These are phyloP conservation scores for Dalbergia cultrata DNA, from an alignment of 306 rosid species.

Conservation along the genomic window DNA sequence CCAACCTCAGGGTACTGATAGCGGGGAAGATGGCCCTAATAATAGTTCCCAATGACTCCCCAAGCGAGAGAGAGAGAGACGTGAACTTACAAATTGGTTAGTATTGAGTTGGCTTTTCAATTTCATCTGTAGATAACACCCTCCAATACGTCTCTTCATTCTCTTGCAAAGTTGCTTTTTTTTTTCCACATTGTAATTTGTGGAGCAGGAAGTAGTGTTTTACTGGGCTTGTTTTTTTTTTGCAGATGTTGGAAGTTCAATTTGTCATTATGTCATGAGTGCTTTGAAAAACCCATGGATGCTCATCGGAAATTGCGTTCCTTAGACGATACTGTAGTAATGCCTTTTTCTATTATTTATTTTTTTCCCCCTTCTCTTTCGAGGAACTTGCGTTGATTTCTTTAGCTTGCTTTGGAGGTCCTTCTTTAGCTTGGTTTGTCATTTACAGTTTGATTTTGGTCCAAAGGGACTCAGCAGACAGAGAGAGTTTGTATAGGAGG, in stretches of 20 bases:
- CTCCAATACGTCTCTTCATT: neutral
- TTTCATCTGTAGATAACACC: slow-evolving; percentile 21
- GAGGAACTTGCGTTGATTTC: slow-evolving; percentile 24
- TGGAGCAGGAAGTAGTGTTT: slow-evolving; percentile 43
- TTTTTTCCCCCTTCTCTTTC: neutral
- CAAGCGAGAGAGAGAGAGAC: too few species aligned
- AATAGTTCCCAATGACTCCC: slow-evolving; percentile 64
- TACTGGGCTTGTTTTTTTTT: slow-evolving; percentile 54
- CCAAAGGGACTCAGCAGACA: slow-evolving; percentile 73
- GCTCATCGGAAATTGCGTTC: slow-evolving; percentile 8
- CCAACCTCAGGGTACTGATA: slow-evolving; percentile 57
- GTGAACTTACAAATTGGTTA: slow-evolving; percentile 50
- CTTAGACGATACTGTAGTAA: slow-evolving; percentile 41
- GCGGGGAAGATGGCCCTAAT: slow-evolving; percentile 78
- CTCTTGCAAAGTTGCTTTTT: neutral
- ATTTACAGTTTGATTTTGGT: slow-evolving; percentile 62
- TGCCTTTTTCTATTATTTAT: neutral
- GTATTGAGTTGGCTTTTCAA: slow-evolving; percentile 33
- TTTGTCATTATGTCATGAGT: slow-evolving; percentile 45
- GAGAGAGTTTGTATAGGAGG: slow-evolving; percentile 87
- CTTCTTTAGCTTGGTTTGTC: slow-evolving; percentile 42
- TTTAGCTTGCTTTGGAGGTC: slow-evolving; percentile 15
- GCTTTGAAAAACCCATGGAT: slow-evolving; percentile 48
- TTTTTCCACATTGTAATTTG: slow-evolving; percentile 20
- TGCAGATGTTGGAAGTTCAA: slow-evolving; percentile 60